A percentile compares a stretch with the other conserved stretches of the same genome.
Conservation (phyloP, 805 yeast species). For the Kuraishia borneana region DNA sequence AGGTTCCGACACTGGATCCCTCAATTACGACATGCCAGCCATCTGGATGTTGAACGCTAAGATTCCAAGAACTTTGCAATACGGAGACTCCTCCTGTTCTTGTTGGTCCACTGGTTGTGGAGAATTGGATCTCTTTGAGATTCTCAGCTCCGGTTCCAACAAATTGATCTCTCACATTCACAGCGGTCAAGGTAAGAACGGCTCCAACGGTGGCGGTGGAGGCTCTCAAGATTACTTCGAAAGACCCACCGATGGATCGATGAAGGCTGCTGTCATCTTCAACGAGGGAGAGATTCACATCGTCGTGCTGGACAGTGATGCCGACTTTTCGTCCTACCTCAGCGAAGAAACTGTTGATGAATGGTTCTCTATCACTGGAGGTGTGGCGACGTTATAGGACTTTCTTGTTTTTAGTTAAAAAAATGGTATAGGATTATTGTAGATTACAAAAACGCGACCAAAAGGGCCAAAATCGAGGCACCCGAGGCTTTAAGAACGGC, state of each 20-base stretch:
- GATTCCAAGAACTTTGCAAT: constrained; percentile 93
- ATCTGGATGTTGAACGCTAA: constrained; percentile 92
- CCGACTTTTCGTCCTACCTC: constrained; percentile 41
- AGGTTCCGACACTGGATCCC: constrained; percentile 23
- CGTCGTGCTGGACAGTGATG: constrained; percentile 42
- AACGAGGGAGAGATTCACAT: constrained; percentile 44
- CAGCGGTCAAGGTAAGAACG: constrained; percentile 63
- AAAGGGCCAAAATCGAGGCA: too few species aligned
- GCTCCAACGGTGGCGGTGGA: constrained; percentile 48
- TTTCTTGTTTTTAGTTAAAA: too few species aligned
- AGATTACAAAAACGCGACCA: too few species aligned
- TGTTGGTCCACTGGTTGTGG: constrained; percentile 98
- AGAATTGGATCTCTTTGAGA: constrained; percentile 91
- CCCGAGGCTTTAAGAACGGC: too few species aligned
- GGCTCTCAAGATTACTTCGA: constrained; percentile 79
- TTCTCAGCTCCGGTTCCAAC: constrained; percentile 64
- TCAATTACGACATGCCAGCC: constrained; percentile 94
- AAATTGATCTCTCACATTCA: constrained; percentile 77
- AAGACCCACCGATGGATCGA: constrained; percentile 69
- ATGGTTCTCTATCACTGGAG: constrained; percentile 47
- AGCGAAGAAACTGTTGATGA: constrained; percentile 39
- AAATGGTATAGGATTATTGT: too few species aligned
- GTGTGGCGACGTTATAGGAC: constrained; percentile 1
- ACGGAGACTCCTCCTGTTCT: constrained; percentile 76
- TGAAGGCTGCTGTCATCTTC: constrained; percentile 90